phyloP scores from a whole-genome alignment of 1,139 yeast genomes.

The Yamadazyma siamensis region DNA sequence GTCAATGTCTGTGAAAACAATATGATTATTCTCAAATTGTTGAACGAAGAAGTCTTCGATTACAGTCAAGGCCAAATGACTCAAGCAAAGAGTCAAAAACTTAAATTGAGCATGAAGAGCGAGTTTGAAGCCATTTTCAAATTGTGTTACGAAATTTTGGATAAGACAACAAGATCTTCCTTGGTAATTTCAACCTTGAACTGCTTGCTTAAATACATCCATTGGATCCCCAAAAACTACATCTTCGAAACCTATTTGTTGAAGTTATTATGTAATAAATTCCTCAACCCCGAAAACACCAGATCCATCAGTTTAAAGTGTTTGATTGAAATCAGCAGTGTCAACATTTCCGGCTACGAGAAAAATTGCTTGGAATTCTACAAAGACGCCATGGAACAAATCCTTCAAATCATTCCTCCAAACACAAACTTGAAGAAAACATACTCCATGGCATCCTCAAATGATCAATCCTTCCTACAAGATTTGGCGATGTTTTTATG shows the following conservation, averaged over 20 bases:
- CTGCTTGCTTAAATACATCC: slow-evolving; percentile 79
- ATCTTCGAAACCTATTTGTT: slow-evolving; percentile 85
- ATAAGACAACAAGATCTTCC: slow-evolving; percentile 79
- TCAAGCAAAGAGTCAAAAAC: slow-evolving; percentile 82
- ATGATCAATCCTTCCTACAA: slow-evolving; percentile 91
- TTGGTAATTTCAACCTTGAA: slow-evolving; percentile 81
- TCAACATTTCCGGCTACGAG: slow-evolving; percentile 62
- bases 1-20: slow-evolving; percentile 95
- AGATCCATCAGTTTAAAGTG: slow-evolving; percentile 86
- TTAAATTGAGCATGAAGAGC: slow-evolving; percentile 79
- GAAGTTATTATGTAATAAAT: slow-evolving; percentile 67
- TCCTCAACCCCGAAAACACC: slow-evolving; percentile 74
- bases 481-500: slow-evolving; percentile 93
- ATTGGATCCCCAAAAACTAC: slow-evolving; percentile 91
- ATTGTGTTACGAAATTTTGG: slow-evolving; percentile 88
- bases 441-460: slow-evolving; percentile 71
- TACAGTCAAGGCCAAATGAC: slow-evolving; percentile 94
- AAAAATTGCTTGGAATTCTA: slow-evolving; percentile 69
- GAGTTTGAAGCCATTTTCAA: slow-evolving; percentile 93
- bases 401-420: slow-evolving; percentile 70
- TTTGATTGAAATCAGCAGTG: slow-evolving; percentile 81
- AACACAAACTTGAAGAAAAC: slow-evolving; percentile 69
- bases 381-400: slow-evolving; percentile 68
- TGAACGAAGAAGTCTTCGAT: slow-evolving; percentile 95
- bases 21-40: slow-evolving; percentile 83